Percentiles rank a stretch among this genome's conserved stretches.
These are phyloP conservation scores for Wickerhamomyces sp. DNA, from an alignment of 1,139 yeast genomes.

Conservation along the genomic window DNA sequence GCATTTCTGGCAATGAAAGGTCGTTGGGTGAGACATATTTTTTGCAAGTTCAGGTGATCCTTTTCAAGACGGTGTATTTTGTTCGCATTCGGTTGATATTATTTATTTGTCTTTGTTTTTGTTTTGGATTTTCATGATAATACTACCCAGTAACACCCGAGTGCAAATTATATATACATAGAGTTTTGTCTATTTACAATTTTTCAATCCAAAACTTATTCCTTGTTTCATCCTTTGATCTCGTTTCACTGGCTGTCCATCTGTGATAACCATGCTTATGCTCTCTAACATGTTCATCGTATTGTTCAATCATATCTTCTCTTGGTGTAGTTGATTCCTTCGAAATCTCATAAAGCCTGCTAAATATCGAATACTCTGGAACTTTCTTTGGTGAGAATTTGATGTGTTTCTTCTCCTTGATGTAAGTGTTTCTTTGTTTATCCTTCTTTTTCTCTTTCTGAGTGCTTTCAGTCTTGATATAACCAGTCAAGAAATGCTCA, in stretches of 20 bases:
- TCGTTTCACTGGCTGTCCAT: slow-evolving; percentile 4
- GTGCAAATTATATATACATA: too few species aligned
- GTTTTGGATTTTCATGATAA: too few species aligned
- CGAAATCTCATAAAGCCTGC: slow-evolving; percentile 21
- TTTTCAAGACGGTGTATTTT: background rate
- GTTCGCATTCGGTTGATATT: background rate
- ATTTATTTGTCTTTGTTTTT: too few species aligned
- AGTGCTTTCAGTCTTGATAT: slow-evolving; percentile 6
- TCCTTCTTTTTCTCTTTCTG: slow-evolving; percentile 7
- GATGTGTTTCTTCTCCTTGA: slow-evolving; percentile 8
- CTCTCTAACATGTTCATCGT: slow-evolving; percentile 12
- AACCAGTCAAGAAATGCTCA: slow-evolving; percentile 26
- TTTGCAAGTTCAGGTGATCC: background rate
- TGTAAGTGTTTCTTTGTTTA: slow-evolving; percentile 6
- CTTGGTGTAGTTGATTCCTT: slow-evolving; percentile 13
- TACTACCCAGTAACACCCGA: too few species aligned
- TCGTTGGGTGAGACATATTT: background rate
- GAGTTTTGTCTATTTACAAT: slow-evolving; percentile 7
- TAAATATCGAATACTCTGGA: slow-evolving; percentile 20
- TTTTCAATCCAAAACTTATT: slow-evolving; percentile 23
- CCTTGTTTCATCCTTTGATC: slow-evolving; percentile 13
- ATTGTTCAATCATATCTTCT: slow-evolving; percentile 18
- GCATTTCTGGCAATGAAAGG: slow-evolving; percentile 50
- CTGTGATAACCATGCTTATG: slow-evolving; percentile 10
- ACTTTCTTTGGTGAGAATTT: slow-evolving; percentile 14